These are phyloP conservation scores for Glarea lozoyensis DNA, from an alignment of 495 filamentous ascomycete genomes.

Conservation along the genomic window DNA sequence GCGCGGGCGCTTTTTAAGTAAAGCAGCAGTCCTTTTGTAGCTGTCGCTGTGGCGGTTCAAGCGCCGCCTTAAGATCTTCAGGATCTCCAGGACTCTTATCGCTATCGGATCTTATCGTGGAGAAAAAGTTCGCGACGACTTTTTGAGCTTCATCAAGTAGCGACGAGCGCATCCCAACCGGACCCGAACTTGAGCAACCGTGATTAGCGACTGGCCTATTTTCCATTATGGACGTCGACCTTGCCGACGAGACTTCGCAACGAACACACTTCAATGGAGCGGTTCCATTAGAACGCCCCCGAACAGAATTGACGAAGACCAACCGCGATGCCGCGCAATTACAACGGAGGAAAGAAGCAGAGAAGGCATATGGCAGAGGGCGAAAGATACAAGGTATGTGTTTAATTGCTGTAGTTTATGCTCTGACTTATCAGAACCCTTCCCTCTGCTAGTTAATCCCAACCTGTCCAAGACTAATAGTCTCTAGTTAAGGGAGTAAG, in stretches of 20 bases:
- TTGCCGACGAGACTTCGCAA: neutral
- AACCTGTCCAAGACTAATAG: neutral
- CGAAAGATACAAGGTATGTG: slow-evolving; percentile 42
- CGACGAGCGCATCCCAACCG: neutral
- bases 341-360: slow-evolving; percentile 50
- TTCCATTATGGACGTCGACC: slow-evolving; percentile 20
- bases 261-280: slow-evolving; percentile 31
- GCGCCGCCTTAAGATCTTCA: no score
- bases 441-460: neutral
- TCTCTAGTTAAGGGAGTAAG: slow-evolving; percentile 36
- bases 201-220: no score
- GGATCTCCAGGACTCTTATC: no score
- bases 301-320: slow-evolving; percentile 33
- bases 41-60: no score
- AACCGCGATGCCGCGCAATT: slow-evolving; percentile 33
- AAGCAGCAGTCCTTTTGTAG: no score
- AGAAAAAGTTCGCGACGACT: no score
- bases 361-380: slow-evolving; percentile 77
- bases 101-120: no score
- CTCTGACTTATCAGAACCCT: no score
- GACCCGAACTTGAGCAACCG: no score
- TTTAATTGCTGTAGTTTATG: no score
- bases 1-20: no score
- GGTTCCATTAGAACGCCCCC: slow-evolving; percentile 30
- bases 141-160: no score